A percentile compares a stretch with the other conserved stretches of the same genome.
Conservation (phyloP, 225 moss, liverwort and hornwort genomes). For the Ulota crispa region DNA sequence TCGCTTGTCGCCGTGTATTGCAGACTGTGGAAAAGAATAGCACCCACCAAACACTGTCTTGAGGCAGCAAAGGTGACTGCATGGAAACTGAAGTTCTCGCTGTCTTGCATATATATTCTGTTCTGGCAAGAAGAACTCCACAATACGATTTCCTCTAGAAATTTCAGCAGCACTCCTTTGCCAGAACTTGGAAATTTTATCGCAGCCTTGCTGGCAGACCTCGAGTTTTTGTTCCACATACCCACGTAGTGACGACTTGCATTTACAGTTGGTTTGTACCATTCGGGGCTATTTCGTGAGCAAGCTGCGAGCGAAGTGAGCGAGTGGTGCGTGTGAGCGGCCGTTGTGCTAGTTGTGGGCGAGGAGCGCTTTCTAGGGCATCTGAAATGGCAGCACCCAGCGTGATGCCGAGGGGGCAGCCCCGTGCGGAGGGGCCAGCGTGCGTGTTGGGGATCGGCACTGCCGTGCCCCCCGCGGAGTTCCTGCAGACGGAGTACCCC, state of each 20-base stretch:
- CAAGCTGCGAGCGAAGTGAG: background rate
- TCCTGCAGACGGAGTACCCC: constrained; percentile 2
- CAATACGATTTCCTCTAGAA: too few species aligned
- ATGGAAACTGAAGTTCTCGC: background rate
- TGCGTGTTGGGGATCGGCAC: constrained; percentile 4
- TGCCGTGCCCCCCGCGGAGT: background rate
- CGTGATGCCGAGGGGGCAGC: background rate
- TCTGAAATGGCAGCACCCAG: background rate
- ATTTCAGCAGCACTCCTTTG: too few species aligned
- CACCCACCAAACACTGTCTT: background rate
- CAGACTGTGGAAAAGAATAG: background rate
- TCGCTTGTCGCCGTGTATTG: too few species aligned
- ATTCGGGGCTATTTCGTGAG: background rate
- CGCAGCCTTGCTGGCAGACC: background rate
- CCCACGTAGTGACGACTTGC: background rate
- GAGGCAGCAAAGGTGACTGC: background rate
- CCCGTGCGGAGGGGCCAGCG: background rate
- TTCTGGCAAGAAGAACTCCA: background rate
- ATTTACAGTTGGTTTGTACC: background rate
- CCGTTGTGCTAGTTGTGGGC: background rate
- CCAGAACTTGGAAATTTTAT: too few species aligned
- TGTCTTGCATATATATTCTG: background rate
- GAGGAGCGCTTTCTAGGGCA: background rate
- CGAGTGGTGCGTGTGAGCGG: background rate
- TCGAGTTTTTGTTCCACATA: background rate